Percentiles rank a stretch among this genome's conserved stretches.
These are phyloP conservation scores for Austroboletus niveus DNA, from an alignment of 1,284 basidiomycete species.

Conservation along the genomic window DNA sequence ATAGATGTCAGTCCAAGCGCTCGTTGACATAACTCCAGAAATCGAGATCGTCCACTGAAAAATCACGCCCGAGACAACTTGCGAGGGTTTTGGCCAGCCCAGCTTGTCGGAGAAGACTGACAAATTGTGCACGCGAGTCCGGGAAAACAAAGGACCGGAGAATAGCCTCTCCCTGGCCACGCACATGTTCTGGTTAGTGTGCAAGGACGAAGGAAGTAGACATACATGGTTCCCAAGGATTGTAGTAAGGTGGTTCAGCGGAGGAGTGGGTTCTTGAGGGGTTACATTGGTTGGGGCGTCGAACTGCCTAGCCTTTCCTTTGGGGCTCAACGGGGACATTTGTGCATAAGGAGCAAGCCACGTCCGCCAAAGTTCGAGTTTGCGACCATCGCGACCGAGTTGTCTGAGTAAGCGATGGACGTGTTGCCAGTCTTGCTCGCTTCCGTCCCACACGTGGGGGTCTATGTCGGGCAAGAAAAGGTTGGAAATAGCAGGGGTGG, in stretches of 20 bases:
- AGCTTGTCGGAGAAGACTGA: constrained; percentile 48
- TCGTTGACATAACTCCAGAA: constrained; percentile 52
- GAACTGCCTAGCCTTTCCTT: constrained; percentile 38
- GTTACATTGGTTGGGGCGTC: constrained; percentile 35
- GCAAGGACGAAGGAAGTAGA: constrained; percentile 13
- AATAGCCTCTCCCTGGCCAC: constrained; percentile 50
- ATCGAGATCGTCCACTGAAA: constrained; percentile 39
- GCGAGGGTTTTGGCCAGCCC: constrained; percentile 45
- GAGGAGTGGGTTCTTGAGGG: constrained; percentile 28
- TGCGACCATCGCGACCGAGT: constrained; percentile 62
- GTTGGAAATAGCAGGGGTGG: constrained; percentile 1
- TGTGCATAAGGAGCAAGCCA: constrained; percentile 49
- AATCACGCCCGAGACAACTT: constrained; percentile 29
- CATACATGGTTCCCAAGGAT: constrained; percentile 62
- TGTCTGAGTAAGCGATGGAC: constrained; percentile 51
- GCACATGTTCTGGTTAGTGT: constrained; percentile 5
- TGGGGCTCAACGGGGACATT: constrained; percentile 15
- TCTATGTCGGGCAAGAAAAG: constrained; percentile 22
- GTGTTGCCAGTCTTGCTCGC: constrained; percentile 59
- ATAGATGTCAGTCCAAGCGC: constrained; percentile 1
- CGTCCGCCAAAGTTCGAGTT: constrained; percentile 66
- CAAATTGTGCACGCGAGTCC: constrained; percentile 63
- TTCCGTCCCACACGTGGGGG: constrained; percentile 43
- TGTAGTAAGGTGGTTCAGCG: constrained; percentile 43
- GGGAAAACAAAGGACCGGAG: constrained; percentile 64